Evolutionary conservation across 2,329 filamentous ascomycete species (phyloP).

Genomic region (Fusarium oxysporum): DNA sequence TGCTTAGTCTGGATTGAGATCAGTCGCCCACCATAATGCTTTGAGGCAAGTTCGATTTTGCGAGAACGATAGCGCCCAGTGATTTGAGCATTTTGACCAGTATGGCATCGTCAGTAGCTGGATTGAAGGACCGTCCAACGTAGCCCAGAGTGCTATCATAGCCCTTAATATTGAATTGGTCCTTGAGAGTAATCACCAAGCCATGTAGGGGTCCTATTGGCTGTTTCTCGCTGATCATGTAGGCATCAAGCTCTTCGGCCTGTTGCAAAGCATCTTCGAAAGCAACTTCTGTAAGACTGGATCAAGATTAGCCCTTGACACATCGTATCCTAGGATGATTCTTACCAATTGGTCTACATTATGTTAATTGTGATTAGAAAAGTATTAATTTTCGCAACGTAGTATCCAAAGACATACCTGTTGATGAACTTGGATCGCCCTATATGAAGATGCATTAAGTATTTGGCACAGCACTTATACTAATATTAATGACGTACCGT

Average conservation of each 20-base stretch:
- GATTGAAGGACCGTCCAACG: not conserved
- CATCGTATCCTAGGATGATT: fast-evolving
- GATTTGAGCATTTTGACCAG: conserved; percentile 1
- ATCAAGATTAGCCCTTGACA: not conserved
- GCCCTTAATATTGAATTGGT: not conserved
- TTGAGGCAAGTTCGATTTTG: conserved; percentile 4
- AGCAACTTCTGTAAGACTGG: not conserved
- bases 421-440: not conserved
- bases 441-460: fast-evolving
- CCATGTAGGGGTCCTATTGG: not conserved
- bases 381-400: too few species aligned
- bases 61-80: not conserved
- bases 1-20: fast-evolving
- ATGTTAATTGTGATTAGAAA: too few species aligned
- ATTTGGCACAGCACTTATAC: too few species aligned
- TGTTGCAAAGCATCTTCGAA: conserved; percentile 2
- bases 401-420: not conserved
- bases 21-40: not conserved
- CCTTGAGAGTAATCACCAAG: not conserved
- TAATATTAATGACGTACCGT: not conserved
- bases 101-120: not conserved
- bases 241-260: not conserved
- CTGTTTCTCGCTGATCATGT: not conserved
- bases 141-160: conserved; percentile 3
- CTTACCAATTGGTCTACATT: not conserved